Evolutionary conservation across 1,284 basidiomycete species (phyloP), one percentile per base, ranked within the genome.

Genomic region (Anthracocystis panici-leucophaei): DNA sequence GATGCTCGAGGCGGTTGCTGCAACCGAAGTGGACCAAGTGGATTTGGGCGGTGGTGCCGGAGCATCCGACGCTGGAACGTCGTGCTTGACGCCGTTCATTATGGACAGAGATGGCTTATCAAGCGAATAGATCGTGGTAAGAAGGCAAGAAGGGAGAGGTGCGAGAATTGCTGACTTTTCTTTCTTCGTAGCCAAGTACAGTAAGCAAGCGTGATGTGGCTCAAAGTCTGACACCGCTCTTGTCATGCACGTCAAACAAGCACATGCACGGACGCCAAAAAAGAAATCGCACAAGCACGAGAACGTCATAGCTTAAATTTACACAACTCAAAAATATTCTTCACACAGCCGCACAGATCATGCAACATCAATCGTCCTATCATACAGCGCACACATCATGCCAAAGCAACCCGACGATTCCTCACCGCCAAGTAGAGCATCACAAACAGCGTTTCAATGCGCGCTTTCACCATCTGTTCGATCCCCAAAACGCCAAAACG

Each of bases 361-460:
- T n/a, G n/a, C n/a, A n/a, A n/a, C n/a, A n/a, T n/a, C n/a, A n/a
- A n/a, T n/a, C n/a, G n/a, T n/a, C 27, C 27, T 27, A 27, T 7
- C 27, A 27, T 27, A 27, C 27, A 27, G 27, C 27, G 27, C 27
- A 27, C 27, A 27, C 7, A 27, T 27, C 27, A 27, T 27, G 54
- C 45, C 57, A 71, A 18, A 2, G 50, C 46, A 31, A 58, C 53
- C 1, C 31, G 31, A 14, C 53, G 52, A 33, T 68, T 65, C 20
- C 74, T 60, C 16, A 69, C 40, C 20, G 64, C 50, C 21, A 80
- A 42, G 52, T 68, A 82, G 18, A 75, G 56, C 51, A 74, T 44
- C 18, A 79, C 65, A 31, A 81, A 78, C n/a, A 71, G 42, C 8
- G 75, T 65, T 61, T 81, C 79, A 56, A 81, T 75, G 9, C 80